phyloP scores from a whole-genome alignment of 495 filamentous ascomycete genomes.

The Xylaria nigripes region DNA sequence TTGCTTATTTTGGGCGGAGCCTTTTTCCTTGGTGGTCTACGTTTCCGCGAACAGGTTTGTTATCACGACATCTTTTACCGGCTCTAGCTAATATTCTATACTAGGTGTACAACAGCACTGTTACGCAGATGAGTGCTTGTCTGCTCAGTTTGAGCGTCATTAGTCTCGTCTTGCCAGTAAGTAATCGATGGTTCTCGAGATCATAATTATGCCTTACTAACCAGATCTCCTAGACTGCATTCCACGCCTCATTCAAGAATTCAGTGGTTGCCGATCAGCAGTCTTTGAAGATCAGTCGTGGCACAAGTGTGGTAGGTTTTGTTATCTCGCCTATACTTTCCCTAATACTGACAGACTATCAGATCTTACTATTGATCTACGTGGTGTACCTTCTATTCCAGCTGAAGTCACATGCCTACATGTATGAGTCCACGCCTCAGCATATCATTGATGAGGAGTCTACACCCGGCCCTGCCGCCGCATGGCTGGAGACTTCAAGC shows the following conservation, averaged over 20 bases:
- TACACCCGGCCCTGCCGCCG: constrained; percentile 73
- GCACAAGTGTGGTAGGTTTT: constrained; percentile 70
- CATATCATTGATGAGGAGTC: constrained; percentile 83
- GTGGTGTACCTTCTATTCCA: constrained; percentile 82
- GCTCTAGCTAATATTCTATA: neutral
- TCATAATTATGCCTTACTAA: neutral
- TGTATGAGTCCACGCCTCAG: constrained; percentile 85
- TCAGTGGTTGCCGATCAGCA: constrained; percentile 51
- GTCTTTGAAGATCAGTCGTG: constrained; percentile 77
- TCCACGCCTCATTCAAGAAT: constrained; percentile 76
- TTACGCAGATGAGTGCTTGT: constrained; percentile 92
- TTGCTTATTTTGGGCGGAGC: constrained; percentile 87
- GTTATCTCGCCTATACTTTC: neutral
- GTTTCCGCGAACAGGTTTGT: constrained; percentile 74
- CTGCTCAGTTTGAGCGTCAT: constrained; percentile 82
- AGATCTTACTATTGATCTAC: constrained; percentile 76
- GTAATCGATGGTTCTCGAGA: constrained; percentile 2
- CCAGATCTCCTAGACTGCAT: constrained; percentile 54
- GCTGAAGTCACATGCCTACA: constrained; percentile 82
- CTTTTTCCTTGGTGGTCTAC: constrained; percentile 76
- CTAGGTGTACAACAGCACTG: constrained; percentile 86
- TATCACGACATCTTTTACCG: neutral
- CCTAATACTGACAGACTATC: constrained; percentile 1
- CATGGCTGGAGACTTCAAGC: constrained; percentile 65
- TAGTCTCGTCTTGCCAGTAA: constrained; percentile 50